Conservation (phyloP, 2,329 filamentous ascomycete species). For the Cercospora berteroae region DNA sequence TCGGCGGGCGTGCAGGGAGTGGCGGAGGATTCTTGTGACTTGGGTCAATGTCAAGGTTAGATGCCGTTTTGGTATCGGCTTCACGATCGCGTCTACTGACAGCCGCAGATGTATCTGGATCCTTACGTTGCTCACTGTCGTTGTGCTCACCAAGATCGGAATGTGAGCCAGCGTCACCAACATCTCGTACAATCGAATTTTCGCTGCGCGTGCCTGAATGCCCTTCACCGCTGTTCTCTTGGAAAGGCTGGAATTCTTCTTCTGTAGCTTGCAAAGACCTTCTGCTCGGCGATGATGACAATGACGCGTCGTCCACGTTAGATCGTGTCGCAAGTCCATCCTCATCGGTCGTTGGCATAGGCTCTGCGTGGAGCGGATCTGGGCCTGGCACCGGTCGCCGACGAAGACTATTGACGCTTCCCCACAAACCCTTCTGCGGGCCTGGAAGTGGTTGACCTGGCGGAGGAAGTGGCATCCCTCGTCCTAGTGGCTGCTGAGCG, state of each 20-base stretch:
- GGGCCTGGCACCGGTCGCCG: conserved; percentile 21
- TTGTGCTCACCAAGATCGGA: background rate
- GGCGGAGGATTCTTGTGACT: conserved; percentile 4
- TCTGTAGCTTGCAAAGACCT: conserved; percentile 1
- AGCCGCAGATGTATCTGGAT: background rate
- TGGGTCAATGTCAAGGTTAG: background rate
- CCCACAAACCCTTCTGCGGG: conserved; percentile 30
- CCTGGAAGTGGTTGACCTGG: conserved; percentile 73
- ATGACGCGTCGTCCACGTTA: too few relatives aligned
- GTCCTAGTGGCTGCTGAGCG: conserved; percentile 65
- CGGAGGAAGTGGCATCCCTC: conserved; percentile 77
- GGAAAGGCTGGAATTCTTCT: conserved; percentile 26
- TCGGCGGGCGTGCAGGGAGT: background rate
- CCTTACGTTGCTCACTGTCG: background rate
- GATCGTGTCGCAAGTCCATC: too few relatives aligned
- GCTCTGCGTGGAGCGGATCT: background rate
- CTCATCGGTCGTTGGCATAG: background rate
- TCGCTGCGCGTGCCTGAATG: background rate
- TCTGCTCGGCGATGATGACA: too few relatives aligned
- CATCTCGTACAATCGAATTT: background rate
- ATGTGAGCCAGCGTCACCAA: background rate
- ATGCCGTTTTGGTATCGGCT: background rate
- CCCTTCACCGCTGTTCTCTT: conserved; percentile 23
- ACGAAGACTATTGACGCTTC: conserved; percentile 14
- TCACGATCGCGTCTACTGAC: background rate